Evolutionary conservation across 495 filamentous ascomycete genomes (phyloP), one percentile per base, ranked within the genome.

Genomic region (Neurospora hispaniola): DNA sequence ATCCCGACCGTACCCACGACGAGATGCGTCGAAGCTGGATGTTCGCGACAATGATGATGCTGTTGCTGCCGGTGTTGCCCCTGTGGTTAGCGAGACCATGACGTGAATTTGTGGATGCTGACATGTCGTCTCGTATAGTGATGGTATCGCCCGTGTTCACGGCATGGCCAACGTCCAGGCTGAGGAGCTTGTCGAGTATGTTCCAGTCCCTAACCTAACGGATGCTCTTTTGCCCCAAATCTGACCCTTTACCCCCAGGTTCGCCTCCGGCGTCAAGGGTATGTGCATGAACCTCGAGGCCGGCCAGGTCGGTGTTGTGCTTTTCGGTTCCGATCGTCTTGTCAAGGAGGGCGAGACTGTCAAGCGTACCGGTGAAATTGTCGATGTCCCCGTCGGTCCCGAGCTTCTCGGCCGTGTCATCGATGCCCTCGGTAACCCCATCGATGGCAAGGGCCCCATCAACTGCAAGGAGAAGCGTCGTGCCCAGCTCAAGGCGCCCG

Each of bases 241-340:
- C 59, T 62, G 70, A 71, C 78, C 79, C 76, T 82, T 70, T 5
- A 43, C 39, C 54, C 73, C 75, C 74, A 97, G 96, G 89, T 99
- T 99, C 88, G 94, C 96, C 79, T 99, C 96, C 77, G 96, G 96
- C 84, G 96, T 99, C 82, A 98, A 98, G 90, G 96, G 96, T 84
- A 99, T 99, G 96, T 98, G 96, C 92, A 97, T 99, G 94, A 99
- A 99, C 91, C 89, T 99, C 83, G 96, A 99, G 87, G 96, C 96
- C 84, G 96, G 96, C 84, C 96, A 98, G 86, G 96, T 99, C 85
- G 96, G 96, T 97, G 96, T 99, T 78, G 96, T 99, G 89, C 90
- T 99, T 78, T 99, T 99, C 88, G 96, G 96, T 89, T 98, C 96
- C 80, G 96, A 99, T 88, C 94, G 96, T 93, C 90, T 97, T 80